Evolutionary conservation across 2,329 filamentous ascomycete species (phyloP), one percentile per base, ranked within the genome.

Genomic region (Calonectria montana): DNA sequence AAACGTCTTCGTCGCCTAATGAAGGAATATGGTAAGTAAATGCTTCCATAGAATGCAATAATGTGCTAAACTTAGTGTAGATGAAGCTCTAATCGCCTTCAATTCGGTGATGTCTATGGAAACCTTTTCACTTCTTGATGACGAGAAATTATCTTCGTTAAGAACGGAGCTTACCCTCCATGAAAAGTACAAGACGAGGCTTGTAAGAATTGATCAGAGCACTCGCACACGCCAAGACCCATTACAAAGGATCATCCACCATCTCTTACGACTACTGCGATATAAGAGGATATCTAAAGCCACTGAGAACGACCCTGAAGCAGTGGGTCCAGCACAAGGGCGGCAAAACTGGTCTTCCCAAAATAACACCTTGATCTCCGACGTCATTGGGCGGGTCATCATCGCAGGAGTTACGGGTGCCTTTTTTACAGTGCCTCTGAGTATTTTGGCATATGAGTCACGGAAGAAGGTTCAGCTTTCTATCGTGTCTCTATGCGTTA

Each of bases 41-140:
- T 39, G 4, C 9, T 15, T 39, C 13, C 12, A 3, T 10, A 21
- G 1, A 2, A n/a, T 6, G 16, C 6, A 2, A 1, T 6, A 18
- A 50, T 50, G 18, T 18, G 4, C 47, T 50, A 50, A 50, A 50
- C 27, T 3, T 27, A 29, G 1, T 13, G 21, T 37, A 80, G 76
- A 80, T 64, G 74, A 80, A 6, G 73, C 77, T 4, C 62, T 79
- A 4, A 62, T 73, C 12, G 65, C 77, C 0, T 79, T 80, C 35
- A 76, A 78, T 23, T 43, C 76, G 1, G 69, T 80, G 31, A 79
- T 79, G 76, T 50, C 74, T 0, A 77, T 80, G 77, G 77, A 80
- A 37, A 75, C 75, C n/a, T 69, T 76, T 37, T 77, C 76, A 5
- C 70, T 75, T 27, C 41, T 74, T 4, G 73, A 79, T 59, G 70